Evolutionary conservation across 192 early-diverging fungal genomes (phyloP).

Genomic region (Coemansia biformis): DNA sequence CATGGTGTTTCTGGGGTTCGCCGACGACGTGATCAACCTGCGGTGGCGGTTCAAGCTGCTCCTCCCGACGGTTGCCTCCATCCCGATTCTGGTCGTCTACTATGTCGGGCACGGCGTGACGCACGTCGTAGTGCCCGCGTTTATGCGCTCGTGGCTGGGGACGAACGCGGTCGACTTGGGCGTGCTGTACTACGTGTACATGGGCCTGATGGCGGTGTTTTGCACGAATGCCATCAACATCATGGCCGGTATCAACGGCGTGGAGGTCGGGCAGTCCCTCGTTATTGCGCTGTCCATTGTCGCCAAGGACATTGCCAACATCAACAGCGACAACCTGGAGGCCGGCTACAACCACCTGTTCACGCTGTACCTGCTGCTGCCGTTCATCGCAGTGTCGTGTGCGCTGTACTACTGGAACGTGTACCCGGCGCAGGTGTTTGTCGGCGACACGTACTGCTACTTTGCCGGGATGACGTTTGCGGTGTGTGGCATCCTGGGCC

Average conservation of each 20-base stretch:
- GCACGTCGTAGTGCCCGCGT: slow-evolving; percentile 80
- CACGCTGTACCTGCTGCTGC: slow-evolving; percentile 85
- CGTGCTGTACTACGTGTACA: slow-evolving; percentile 91
- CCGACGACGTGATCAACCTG: slow-evolving; percentile 95
- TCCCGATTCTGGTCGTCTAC: slow-evolving; percentile 93
- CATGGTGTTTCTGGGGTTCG: slow-evolving; percentile 98
- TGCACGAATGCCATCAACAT: slow-evolving; percentile 99
- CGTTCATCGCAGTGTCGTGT: slow-evolving; percentile 81
- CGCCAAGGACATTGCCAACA: slow-evolving; percentile 44
- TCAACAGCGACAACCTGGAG: slow-evolving; percentile 38
- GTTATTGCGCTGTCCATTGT: slow-evolving; percentile 84
- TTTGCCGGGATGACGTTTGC: slow-evolving; percentile 99
- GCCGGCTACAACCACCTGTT: slow-evolving; percentile 78
- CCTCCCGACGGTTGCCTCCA: slow-evolving; percentile 85
- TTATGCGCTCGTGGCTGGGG: slow-evolving; percentile 67
- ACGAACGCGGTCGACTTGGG: slow-evolving; percentile 72
- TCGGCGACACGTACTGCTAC: slow-evolving; percentile 95
- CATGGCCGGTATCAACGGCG: slow-evolving; percentile 94
- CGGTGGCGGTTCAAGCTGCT: slow-evolving; percentile 94
- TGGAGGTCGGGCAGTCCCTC: slow-evolving; percentile 90
- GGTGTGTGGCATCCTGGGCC: slow-evolving; percentile 89
- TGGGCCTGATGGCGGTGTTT: slow-evolving; percentile 82
- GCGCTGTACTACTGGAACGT: slow-evolving; percentile 87
- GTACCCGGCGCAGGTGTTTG: slow-evolving; percentile 89
- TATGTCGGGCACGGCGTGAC: slow-evolving; percentile 85